phyloP scores from a whole-genome alignment of 495 filamentous ascomycete genomes.

The Trichoderma erinaceum region DNA sequence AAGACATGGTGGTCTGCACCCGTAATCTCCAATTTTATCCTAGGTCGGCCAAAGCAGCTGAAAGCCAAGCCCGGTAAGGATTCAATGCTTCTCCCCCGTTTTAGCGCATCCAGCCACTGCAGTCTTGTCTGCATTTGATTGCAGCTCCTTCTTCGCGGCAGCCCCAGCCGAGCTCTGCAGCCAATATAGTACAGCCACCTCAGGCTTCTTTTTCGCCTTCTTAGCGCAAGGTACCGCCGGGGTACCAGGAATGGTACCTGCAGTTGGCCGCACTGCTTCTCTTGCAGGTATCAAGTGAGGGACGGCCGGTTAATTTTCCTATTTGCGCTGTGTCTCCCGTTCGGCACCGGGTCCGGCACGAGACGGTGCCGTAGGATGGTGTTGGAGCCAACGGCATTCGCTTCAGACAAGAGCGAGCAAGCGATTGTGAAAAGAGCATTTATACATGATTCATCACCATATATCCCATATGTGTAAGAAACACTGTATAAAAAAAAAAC shows the following conservation, averaged over 20 bases:
- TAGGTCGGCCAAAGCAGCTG: too few relatives aligned
- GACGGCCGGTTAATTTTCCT: not conserved
- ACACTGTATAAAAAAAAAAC: too few relatives aligned
- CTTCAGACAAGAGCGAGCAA: too few relatives aligned
- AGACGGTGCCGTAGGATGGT: not conserved
- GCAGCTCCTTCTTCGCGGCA: not conserved
- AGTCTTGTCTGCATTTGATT: not conserved
- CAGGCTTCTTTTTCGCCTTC: too few relatives aligned
- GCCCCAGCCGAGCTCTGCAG: not conserved
- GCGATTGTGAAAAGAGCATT: too few relatives aligned
- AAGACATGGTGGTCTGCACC: too few relatives aligned
- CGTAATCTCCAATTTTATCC: too few relatives aligned
- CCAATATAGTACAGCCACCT: not conserved
- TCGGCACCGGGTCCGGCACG: not conserved
- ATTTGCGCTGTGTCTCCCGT: not conserved
- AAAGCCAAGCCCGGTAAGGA: too few relatives aligned
- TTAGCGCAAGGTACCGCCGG: not conserved
- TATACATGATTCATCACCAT: too few relatives aligned
- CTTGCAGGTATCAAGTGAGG: not conserved
- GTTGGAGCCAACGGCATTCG: too few relatives aligned
- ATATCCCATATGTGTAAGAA: too few relatives aligned
- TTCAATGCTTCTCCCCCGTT: not conserved
- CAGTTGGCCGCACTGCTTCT: not conserved
- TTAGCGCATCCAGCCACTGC: not conserved
- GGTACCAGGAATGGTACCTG: not conserved